Evolutionary conservation across 345 rosid species (phyloP).

Genomic region (Mercurialis annua): DNA sequence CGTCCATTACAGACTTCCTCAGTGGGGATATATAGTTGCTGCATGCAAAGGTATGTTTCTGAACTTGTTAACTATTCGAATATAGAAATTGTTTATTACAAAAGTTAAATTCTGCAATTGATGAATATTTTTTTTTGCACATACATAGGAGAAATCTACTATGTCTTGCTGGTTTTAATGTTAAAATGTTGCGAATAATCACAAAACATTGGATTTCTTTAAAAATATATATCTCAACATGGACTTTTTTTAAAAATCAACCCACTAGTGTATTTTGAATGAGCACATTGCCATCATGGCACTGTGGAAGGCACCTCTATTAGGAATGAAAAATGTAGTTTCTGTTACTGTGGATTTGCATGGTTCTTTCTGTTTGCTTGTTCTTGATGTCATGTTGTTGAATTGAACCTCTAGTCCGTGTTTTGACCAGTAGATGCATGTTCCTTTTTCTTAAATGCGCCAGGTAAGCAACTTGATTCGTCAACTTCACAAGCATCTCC

Average conservation of each 20-base stretch:
- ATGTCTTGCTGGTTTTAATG: background rate
- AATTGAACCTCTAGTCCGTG: background rate
- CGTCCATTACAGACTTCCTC: constrained; percentile 1
- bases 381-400: background rate
- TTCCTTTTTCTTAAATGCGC: background rate
- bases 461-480: constrained; percentile 5
- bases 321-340: no score
- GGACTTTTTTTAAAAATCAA: no score
- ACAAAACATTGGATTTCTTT: no score
- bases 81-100: background rate
- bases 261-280: no score
- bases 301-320: no score
- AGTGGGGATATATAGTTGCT: constrained; percentile 1
- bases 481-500: background rate
- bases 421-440: background rate
- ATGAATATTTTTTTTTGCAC: background rate
- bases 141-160: background rate
- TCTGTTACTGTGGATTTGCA: background rate
- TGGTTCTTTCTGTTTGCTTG: background rate
- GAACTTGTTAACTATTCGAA: background rate
- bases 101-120: background rate
- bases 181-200: no score
- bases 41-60: constrained; percentile 12
- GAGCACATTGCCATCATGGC: no score
- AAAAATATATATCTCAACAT: no score